Base-by-base conservation (phyloP, 2,329 filamentous ascomycete genomes). In the Celoporthe dispersa region DNA sequence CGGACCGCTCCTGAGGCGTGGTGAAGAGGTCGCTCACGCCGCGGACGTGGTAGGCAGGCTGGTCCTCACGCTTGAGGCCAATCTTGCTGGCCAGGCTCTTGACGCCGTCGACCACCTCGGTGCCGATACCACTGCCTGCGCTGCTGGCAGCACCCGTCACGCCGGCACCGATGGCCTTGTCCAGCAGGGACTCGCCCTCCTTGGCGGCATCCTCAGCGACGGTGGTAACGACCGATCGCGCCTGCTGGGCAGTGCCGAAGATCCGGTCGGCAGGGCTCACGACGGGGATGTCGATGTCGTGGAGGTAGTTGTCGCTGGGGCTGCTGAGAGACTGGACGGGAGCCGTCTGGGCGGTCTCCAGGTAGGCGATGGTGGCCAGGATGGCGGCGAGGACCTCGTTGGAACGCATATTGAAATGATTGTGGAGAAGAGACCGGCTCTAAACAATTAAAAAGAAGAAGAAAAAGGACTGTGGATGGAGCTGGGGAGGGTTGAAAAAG, bases 351-450 rank as follows among this genome's bases (percentile, higher is more conserved):
- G 31, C 48, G 25, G 64, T 37, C 48, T 66, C 64, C 19, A 66
- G 64, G 48, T 66, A 66, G 51, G 64, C 48, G 14, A 66, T 57
- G 48, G 64, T 66, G 31, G 64, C 64, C 64, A 66, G 51, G 48
- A 66, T 39, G 64, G 64, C 64, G 25, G 33, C 37, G 48, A 66
- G 48, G 48, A 66, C 22, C 35, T 53, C 51, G 48, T 66, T 66
- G 48, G 64, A 57, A 37, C 51, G 64, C 48, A 66, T 66, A 19
- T 57, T 66, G 48, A 41, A 11, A 22, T 22, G 62, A 4, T 16
- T n/a, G 31, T 35, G n/a, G 12, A n/a, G 25, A 61, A 66, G 64
- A 57, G 64, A 57, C 64, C 48, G 48, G 64, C 35, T 55, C 44
- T 59, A 55, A 28, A 65, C n/a, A 39, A 25, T 11, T 25, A 39